Evolutionary conservation across 345 rosid genomes (phyloP).

Genomic region (Dimocarpus longan): DNA sequence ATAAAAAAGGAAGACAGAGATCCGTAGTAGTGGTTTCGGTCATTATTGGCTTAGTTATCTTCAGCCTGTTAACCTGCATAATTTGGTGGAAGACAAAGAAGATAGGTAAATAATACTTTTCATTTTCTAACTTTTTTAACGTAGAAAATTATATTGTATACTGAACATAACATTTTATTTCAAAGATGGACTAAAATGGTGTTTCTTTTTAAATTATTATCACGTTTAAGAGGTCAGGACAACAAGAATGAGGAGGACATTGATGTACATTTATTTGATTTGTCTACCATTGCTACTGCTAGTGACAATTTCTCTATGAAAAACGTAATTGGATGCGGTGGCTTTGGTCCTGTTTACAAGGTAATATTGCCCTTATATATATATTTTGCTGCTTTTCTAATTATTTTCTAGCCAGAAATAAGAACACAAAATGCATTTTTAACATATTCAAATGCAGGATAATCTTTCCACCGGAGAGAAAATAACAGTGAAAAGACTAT

Average conservation of each 20-base stretch:
- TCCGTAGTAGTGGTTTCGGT: background rate
- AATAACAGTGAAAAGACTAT: conserved; percentile 45
- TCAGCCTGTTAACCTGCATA: background rate
- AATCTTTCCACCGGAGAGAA: conserved; percentile 29
- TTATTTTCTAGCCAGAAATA: background rate
- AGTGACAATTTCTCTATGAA: conserved; percentile 31
- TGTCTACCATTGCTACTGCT: conserved; percentile 28
- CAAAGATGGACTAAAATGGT: no score
- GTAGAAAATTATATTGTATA: no score
- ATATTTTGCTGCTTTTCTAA: background rate
- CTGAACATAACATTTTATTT: no score
- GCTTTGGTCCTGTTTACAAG: conserved; percentile 44
- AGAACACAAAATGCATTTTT: no score
- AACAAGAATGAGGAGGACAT: conserved; percentile 12
- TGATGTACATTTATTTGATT: conserved; percentile 33
- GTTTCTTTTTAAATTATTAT: background rate
- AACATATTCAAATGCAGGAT: conserved; percentile 15
- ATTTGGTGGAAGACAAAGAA: background rate
- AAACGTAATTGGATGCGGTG: conserved; percentile 44
- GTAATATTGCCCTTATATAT: background rate
- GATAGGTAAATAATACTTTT: background rate
- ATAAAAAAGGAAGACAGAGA: background rate
- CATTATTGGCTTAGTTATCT: background rate
- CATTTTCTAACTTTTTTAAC: no score
- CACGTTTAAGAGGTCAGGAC: background rate